Conservation (phyloP, 176 grass and related monocot species). For the Pontederia crassipes region DNA sequence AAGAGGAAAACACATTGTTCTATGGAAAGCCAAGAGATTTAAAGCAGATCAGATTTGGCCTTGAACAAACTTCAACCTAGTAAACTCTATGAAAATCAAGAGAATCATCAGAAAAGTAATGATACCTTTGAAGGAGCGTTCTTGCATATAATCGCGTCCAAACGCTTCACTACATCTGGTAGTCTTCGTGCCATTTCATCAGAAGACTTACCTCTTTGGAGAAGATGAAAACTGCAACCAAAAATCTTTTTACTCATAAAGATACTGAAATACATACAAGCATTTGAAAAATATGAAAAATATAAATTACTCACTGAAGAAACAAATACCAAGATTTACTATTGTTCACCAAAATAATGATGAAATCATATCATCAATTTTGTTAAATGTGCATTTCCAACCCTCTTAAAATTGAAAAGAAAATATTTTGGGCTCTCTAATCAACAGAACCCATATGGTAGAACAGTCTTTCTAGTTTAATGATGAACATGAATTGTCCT, state of each 20-base stretch:
- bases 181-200: constrained; percentile 23
- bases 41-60: neutral
- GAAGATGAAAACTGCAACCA: constrained; percentile 23
- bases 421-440: too few relatives aligned
- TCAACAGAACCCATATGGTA: too few relatives aligned
- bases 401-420: too few relatives aligned
- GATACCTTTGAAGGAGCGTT: constrained; percentile 8
- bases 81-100: neutral
- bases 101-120: neutral
- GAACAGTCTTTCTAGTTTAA: too few relatives aligned
- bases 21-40: neutral
- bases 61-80: neutral
- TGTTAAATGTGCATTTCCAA: too few relatives aligned
- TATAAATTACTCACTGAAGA: neutral
- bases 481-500: too few relatives aligned
- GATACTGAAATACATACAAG: neutral
- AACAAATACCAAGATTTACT: neutral
- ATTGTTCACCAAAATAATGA: neutral
- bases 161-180: constrained; percentile 27
- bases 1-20: neutral
- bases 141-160: constrained; percentile 23
- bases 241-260: constrained; percentile 10
- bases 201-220: constrained; percentile 21
- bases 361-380: too few relatives aligned
- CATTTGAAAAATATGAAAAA: constrained; percentile 3